Evolutionary conservation across 164 flowering plant species (phyloP), one percentile per base, ranked within the genome.

Genomic region (Vitis amurensis): DNA sequence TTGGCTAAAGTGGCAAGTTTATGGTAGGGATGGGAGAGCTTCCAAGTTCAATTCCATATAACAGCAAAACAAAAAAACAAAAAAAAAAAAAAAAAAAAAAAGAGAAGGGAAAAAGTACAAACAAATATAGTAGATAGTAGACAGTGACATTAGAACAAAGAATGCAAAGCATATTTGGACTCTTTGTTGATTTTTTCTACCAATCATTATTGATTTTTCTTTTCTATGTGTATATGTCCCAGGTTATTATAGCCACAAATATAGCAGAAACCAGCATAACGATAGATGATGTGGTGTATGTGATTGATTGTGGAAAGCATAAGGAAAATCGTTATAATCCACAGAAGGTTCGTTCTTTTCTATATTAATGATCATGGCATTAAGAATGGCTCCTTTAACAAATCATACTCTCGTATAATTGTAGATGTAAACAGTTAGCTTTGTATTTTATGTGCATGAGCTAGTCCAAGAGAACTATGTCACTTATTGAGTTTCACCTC

Each of bases 231-330:
- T 59, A 27, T 67, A 4, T 72, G 17, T 66, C 67, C 8, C 88
- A 93, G 98, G 85, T 91, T 62, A 91, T 93, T 68, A 73, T 91
- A 30, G 97, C 98, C 50, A 93, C 98, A 72, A 93, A 93, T 77
- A 90, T 93, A 81, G 98, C 98, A 53, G 98, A 93, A 79, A 93
- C 98, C 14, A 93, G 98, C 76, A 86, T 93, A 69, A 93, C 98
- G 61, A 93, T 93, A 13, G 97, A 93, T 82, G 98, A 93, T 80
- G 95, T 93, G 29, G 91, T 93, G 13, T 91, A 91, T 84, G 98
- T 93, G 57, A 78, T 93, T 70, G 98, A 93, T 71, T 82, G 89
- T 79, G 98, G 98, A 74, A 91, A 85, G 80, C 98, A 93, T 68
- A 93, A 93, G 83, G 98, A 93, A 79, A 90, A 85, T 68, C 98